phyloP scores from a whole-genome alignment of 2,329 filamentous ascomycete genomes.

The Xylaria digitata region DNA sequence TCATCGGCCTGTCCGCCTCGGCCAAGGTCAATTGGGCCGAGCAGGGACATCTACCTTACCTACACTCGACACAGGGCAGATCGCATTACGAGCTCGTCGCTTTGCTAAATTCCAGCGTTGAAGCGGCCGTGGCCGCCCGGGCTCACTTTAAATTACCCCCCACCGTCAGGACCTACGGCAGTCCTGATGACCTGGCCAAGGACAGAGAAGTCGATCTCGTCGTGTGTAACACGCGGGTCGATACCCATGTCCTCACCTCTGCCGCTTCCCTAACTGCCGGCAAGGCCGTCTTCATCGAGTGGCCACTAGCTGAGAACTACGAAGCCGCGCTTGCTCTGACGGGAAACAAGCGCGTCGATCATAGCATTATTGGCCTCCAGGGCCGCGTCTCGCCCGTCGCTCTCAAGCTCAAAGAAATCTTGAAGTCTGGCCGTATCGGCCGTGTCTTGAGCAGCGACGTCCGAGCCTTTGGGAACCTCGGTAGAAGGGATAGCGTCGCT shows the following conservation, averaged over 20 bases:
- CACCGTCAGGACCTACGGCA: constrained; percentile 61
- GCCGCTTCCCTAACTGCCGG: constrained; percentile 62
- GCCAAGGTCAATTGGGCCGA: constrained; percentile 66
- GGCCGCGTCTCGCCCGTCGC: constrained; percentile 59
- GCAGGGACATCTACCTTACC: constrained; percentile 68
- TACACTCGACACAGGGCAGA: constrained; percentile 59
- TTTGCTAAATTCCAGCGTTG: constrained; percentile 62
- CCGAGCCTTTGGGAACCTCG: constrained; percentile 53
- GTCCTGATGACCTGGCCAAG: constrained; percentile 59
- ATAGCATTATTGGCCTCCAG: constrained; percentile 63
- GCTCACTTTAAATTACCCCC: constrained; percentile 55
- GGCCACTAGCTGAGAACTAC: constrained; percentile 64
- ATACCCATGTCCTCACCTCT: constrained; percentile 60
- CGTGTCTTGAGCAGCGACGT: constrained; percentile 64
- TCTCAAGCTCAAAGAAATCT: constrained; percentile 57
- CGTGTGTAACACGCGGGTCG: constrained; percentile 65
- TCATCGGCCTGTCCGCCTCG: constrained; percentile 68
- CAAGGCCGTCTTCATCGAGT: constrained; percentile 67
- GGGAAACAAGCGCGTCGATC: constrained; percentile 48
- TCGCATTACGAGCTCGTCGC: constrained; percentile 62
- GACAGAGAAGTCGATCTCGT: constrained; percentile 66
- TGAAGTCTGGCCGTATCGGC: constrained; percentile 61
- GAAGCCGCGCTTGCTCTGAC: constrained; percentile 57
- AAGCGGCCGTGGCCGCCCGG: constrained; percentile 59
- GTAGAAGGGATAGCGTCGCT: constrained; percentile 49